Evolutionary conservation across 2,329 filamentous ascomycete species (phyloP), one percentile per base, ranked within the genome.

Genomic region (Ilyonectria mors-panacis): DNA sequence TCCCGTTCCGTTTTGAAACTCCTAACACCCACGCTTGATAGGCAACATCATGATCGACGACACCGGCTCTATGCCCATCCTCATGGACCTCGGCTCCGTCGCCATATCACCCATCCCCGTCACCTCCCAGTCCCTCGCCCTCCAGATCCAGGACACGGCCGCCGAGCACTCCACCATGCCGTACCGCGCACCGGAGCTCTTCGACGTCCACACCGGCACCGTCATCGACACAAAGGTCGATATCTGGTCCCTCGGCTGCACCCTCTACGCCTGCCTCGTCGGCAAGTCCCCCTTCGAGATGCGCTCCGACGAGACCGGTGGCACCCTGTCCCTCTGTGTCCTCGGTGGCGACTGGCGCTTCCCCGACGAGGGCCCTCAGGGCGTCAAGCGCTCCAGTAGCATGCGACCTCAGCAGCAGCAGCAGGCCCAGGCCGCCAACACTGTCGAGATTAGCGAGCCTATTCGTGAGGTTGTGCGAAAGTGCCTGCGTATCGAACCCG

Each of bases 11-110:
- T 50, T 12, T 47, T 17, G 3, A 39, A 26, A 23, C 12, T 23
- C n/a, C 6, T 8, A 7, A 42, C 58, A 65, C 59, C 66, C 26
- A 71, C 23, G 9, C 44, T 53, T n/a, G 13, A 1, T 65, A 90
- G 89, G 94, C 65, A 99, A 99, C 83, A 97, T 99, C 78, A 99
- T 99, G 96, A 97, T 99, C 73, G 92, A 93, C 72, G 95, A 98
- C 79, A 91, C 94, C 75, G 96, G 96, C 73, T 88, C 91, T 66
- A 91, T 91, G 33, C 95, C 96, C 3, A 96, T 99, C 75, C 88
- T 99, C 39, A 99, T 99, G 96, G 96, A 99, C 79, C 90, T 99
- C 26, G 96, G 96, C 70, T 98, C 94, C 64, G 86, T 99, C 63
- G 92, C 94, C 45, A 93, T 93, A 19, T 94, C 94, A 2, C 96